phyloP scores from a whole-genome alignment of 805 yeast species.

The Hanseniaspora thailandica region DNA sequence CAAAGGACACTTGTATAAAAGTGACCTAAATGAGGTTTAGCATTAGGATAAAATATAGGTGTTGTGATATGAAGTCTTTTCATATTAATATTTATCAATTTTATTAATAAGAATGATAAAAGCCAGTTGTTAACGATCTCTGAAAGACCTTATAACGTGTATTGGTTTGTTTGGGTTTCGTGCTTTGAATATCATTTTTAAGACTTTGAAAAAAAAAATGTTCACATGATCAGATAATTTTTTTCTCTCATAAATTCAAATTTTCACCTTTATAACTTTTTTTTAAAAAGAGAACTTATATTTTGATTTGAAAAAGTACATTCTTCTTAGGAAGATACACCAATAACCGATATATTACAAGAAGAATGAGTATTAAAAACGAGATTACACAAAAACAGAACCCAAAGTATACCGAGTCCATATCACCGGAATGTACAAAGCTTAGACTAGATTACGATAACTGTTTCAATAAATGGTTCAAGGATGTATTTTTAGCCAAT shows the following conservation, averaged over 20 bases:
- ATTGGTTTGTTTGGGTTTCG: too few species aligned
- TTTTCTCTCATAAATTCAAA: too few species aligned
- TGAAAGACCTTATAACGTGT: too few species aligned
- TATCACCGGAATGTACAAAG: constrained; percentile 66
- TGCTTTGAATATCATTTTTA: too few species aligned
- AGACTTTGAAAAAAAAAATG: too few species aligned
- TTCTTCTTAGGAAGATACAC: background rate
- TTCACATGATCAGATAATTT: too few species aligned
- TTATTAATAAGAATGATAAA: too few species aligned
- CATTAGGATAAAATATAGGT: constrained; percentile 94
- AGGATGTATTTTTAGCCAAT: constrained; percentile 46
- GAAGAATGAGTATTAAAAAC: background rate
- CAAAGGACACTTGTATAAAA: constrained; percentile 74
- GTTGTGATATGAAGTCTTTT: constrained; percentile 50
- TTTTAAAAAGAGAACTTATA: too few species aligned
- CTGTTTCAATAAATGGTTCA: constrained; percentile 82
- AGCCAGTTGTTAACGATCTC: too few species aligned
- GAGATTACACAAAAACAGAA: background rate
- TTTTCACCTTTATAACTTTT: too few species aligned
- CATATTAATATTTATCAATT: background rate
- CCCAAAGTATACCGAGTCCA: constrained; percentile 7
- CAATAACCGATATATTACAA: too few species aligned
- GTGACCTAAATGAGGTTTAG: constrained; percentile 89
- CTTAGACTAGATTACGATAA: constrained; percentile 69
- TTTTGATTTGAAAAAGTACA: too few species aligned